Conservation (phyloP, 169 alveolate genomes). For the Cyclospora cayetanensis region DNA sequence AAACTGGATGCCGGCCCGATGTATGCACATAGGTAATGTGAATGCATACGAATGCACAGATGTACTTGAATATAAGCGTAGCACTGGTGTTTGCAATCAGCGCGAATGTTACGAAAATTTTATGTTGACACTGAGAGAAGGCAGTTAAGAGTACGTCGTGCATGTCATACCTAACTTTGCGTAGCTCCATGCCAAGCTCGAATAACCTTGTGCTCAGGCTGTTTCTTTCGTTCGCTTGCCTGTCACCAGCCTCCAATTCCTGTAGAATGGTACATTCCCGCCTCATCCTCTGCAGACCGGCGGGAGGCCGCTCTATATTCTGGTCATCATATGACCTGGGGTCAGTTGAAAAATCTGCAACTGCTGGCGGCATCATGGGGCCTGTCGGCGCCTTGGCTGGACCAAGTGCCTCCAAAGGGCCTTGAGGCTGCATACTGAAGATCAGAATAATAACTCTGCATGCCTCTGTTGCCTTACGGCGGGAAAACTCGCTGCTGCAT, state of each 20-base stretch:
- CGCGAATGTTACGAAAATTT: no score
- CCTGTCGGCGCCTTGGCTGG: not conserved
- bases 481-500: no score
- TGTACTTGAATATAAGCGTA: no score
- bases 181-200: slow-evolving; percentile 47
- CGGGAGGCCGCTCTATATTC: not conserved
- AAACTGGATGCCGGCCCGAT: no score
- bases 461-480: not conserved
- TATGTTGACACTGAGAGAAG: no score
- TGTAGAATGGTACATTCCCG: slow-evolving; percentile 10
- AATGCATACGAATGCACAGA: no score
- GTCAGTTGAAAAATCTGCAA: not conserved
- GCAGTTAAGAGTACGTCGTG: no score
- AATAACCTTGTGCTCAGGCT: slow-evolving; percentile 29
- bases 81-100: no score
- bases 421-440: not conserved
- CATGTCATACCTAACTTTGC: slow-evolving; percentile 36
- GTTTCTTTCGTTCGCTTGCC: slow-evolving; percentile 15
- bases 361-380: not conserved
- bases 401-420: not conserved
- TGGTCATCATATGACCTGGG: not conserved
- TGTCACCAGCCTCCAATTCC: slow-evolving; percentile 33
- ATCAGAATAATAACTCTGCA: not conserved
- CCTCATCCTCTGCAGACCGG: not conserved
- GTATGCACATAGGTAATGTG: no score